Evolutionary conservation across 345 rosid species (phyloP).

Genomic region (Corchorus olitorius): DNA sequence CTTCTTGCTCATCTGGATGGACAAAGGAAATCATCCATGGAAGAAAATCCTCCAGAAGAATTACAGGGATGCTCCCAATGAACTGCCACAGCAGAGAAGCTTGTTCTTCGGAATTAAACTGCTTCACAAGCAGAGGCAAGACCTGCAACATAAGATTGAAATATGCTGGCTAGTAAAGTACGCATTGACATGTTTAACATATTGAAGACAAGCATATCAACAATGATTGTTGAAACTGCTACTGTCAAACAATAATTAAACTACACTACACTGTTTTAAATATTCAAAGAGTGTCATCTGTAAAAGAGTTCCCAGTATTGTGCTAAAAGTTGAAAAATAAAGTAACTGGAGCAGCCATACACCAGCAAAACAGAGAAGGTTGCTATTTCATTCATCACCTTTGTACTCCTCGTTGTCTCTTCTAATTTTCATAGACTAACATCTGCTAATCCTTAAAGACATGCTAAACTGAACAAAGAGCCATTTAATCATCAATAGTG

Average conservation of each 20-base stretch:
- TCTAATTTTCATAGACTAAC: background rate
- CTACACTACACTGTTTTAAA: slow-evolving; percentile 1
- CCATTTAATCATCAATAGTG: background rate
- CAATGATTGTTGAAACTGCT: background rate
- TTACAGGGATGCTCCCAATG: slow-evolving; percentile 65
- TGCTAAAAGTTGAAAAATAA: slow-evolving; percentile 9
- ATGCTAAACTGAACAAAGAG: background rate
- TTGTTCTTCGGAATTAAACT: slow-evolving; percentile 60
- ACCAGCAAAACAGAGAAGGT: background rate
- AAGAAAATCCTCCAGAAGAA: slow-evolving; percentile 56
- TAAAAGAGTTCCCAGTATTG: background rate
- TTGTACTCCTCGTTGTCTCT: background rate
- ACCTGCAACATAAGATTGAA: slow-evolving; percentile 45
- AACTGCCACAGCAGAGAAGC: slow-evolving; percentile 66
- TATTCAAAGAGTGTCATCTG: background rate
- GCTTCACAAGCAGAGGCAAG: slow-evolving; percentile 60
- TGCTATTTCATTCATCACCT: background rate
- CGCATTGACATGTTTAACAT: background rate
- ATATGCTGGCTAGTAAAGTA: slow-evolving; percentile 6
- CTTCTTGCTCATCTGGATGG: slow-evolving; percentile 41
- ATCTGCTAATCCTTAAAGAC: slow-evolving; percentile 8
- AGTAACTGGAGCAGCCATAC: background rate
- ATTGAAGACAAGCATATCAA: background rate
- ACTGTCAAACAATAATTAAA: background rate
- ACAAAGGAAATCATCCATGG: slow-evolving; percentile 71